Base-by-base conservation (phyloP, 306 rosid species). In the Pyrus bretschneideri region DNA sequence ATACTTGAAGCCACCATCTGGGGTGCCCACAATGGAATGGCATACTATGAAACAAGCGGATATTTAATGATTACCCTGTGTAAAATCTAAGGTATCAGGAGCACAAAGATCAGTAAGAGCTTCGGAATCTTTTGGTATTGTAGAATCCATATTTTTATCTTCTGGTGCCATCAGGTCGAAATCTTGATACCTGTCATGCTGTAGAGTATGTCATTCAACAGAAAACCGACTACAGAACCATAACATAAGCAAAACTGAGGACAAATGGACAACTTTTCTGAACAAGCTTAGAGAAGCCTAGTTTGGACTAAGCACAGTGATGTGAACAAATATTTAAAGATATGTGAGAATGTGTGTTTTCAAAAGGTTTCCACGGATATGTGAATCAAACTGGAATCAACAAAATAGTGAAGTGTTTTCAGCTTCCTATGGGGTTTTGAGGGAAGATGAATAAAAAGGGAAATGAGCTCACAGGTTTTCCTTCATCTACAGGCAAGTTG, bases 181-280 rank as follows among this genome's bases (percentile, higher is more conserved):
- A 77, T 78, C 84, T 75, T 46, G 75, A 71, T 81, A 85, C 89
- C 91, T 86, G 87, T 75, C 82, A 82, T 78, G 84, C 93, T 93
- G 97, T 83, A 85, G 89, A 80, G 69, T 42, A 45, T 78, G 85
- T 87, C 58, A 70, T 69, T 64, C 72, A 67, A 83, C 27, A 83
- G 71, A 55, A 55, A 71, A 69, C 66, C 22, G 42, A 77, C 67
- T 57, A 84, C 29, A 75, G 77, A 70, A 76, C 63, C 67, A 72
- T 78, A 46, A 74, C 49, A 23, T 72, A 45, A 44, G 60, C 31
- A 31, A 25, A 52, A 58, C 61, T 21, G 49, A 45, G 44, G 69
- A 62, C 27, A 58, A 70, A 73, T 8, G 42, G 11, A 44, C 15
- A 70, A 45, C 12, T 71, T 6, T 45, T 55, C 60, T 57, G 8